Conservation (phyloP, 495 filamentous ascomycete species). For the Friedmanniomyces endolithicus region DNA sequence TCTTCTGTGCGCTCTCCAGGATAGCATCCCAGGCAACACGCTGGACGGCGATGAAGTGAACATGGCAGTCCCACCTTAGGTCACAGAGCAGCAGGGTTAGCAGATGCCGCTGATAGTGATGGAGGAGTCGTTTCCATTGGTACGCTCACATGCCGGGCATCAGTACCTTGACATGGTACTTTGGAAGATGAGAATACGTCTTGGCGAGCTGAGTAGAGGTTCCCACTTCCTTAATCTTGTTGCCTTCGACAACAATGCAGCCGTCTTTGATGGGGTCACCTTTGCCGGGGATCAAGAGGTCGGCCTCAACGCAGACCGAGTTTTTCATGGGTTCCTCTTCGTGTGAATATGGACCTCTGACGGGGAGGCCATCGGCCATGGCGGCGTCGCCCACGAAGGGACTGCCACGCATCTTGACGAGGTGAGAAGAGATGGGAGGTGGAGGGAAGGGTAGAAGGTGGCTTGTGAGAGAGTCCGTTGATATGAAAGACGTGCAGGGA, state of each 20-base stretch:
- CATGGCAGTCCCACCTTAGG: constrained; percentile 21
- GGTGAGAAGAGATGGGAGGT: neutral
- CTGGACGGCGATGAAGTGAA: constrained; percentile 15
- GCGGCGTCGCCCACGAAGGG: neutral
- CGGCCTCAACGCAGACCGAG: constrained; percentile 1
- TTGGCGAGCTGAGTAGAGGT: neutral
- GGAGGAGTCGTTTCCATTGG: too few species aligned
- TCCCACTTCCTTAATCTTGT: constrained; percentile 17
- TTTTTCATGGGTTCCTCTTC: constrained; percentile 3
- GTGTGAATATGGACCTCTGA: neutral
- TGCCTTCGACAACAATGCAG: constrained; percentile 10
- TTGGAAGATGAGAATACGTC: constrained; percentile 8
- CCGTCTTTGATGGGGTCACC: constrained; percentile 14
- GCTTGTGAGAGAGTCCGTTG: neutral
- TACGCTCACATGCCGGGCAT: constrained; percentile 24
- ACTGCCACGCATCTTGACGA: neutral
- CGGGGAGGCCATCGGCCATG: neutral
- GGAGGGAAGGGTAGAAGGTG: neutral
- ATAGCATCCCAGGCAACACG: neutral
- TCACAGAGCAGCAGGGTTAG: too few species aligned
- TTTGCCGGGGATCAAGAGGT: constrained; percentile 17
- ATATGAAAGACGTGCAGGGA: too few species aligned
- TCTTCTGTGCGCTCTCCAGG: constrained; percentile 2
- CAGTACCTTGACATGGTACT: constrained; percentile 14
- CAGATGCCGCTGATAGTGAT: too few species aligned